These are phyloP conservation scores for Starmerella asiatica DNA, from an alignment of 805 yeast species.

Conservation along the genomic window DNA sequence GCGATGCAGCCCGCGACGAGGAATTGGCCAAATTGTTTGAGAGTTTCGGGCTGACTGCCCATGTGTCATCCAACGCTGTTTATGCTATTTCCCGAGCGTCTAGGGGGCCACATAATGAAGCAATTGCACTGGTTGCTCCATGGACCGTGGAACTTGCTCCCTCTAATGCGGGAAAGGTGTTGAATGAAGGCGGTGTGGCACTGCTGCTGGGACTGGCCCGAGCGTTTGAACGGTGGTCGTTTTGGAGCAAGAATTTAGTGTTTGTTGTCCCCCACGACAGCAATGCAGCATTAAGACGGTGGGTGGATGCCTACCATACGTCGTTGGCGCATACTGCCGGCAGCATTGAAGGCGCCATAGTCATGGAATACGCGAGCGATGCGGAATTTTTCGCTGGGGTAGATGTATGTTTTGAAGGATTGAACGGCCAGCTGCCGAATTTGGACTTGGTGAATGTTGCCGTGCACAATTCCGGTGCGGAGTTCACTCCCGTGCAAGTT, in stretches of 20 bases:
- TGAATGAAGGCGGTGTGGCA: constrained; percentile 71
- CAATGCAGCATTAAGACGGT: constrained; percentile 52
- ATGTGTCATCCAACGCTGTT: constrained; percentile 21
- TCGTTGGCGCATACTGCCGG: constrained; percentile 82
- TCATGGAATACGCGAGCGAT: constrained; percentile 60
- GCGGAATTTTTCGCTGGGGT: constrained; percentile 57
- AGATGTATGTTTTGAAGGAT: constrained; percentile 70
- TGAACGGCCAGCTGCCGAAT: constrained; percentile 93
- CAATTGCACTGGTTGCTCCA: constrained; percentile 81
- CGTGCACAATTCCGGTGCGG: constrained; percentile 58
- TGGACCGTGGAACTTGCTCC: constrained; percentile 58
- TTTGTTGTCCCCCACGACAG: constrained; percentile 70
- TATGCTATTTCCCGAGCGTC: constrained; percentile 87
- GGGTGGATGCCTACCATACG: constrained; percentile 92
- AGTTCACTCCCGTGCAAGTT: constrained; percentile 54
- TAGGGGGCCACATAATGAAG: constrained; percentile 90
- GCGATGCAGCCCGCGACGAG: constrained; percentile 24
- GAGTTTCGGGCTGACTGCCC: constrained; percentile 59
- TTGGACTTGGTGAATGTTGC: constrained; percentile 79
- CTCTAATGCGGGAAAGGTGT: no score
- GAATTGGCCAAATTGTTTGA: constrained; percentile 44
- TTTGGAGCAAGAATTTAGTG: constrained; percentile 92
- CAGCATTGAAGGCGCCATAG: constrained; percentile 77
- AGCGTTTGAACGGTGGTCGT: constrained; percentile 70
- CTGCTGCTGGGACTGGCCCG: constrained; percentile 59